Evolutionary conservation across 2,329 filamentous ascomycete species (phyloP).

Genomic region (Pleoardoris graminearum): DNA sequence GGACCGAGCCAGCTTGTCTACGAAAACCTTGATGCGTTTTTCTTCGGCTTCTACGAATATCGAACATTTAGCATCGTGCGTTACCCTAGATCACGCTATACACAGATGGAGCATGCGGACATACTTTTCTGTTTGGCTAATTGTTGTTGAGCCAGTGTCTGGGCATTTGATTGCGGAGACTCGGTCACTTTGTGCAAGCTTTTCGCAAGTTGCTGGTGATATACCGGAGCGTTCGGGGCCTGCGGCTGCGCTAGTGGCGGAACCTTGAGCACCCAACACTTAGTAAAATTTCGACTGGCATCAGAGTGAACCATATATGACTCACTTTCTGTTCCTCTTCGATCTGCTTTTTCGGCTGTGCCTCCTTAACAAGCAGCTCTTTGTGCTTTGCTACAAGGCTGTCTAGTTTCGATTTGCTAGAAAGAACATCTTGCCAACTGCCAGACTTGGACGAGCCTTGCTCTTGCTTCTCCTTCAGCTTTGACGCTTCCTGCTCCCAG

Average conservation of each 20-base stretch:
- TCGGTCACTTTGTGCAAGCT: too few relatives aligned
- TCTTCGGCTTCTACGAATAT: not conserved
- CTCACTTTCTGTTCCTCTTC: not conserved
- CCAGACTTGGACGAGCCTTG: not conserved
- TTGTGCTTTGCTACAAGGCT: conserved; percentile 5
- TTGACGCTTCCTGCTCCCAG: not conserved
- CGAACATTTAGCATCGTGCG: not conserved
- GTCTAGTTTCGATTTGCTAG: conserved; percentile 7
- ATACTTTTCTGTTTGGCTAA: not conserved
- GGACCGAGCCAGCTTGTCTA: not conserved
- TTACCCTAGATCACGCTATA: not conserved
- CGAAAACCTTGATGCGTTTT: not conserved
- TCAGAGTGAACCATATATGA: not conserved
- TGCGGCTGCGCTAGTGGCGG: not conserved
- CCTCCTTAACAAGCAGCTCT: not conserved
- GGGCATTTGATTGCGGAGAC: too few relatives aligned
- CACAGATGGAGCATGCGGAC: not conserved
- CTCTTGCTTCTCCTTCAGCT: not conserved
- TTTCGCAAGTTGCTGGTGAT: not conserved
- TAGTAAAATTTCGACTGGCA: not conserved
- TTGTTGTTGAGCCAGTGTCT: too few relatives aligned
- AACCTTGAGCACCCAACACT: not conserved
- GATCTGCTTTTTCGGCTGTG: not conserved
- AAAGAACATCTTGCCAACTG: conserved; percentile 2
- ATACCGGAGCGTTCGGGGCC: not conserved